phyloP scores from a whole-genome alignment of 2,329 filamentous ascomycete genomes.

The Xenosphaeropsis pyriputrescens region DNA sequence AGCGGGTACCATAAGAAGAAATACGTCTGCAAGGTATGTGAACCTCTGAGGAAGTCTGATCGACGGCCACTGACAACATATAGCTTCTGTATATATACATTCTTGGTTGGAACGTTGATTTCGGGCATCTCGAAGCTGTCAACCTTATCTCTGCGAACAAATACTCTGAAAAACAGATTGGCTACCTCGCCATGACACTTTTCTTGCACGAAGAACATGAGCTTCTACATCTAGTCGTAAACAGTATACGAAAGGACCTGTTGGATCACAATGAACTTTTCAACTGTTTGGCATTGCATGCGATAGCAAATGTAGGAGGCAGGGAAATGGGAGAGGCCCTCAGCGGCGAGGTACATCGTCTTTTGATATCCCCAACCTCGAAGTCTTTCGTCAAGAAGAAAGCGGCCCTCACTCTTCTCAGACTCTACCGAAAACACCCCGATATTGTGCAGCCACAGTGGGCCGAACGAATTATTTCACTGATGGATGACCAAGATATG shows the following conservation, averaged over 20 bases:
- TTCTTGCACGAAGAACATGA: conserved; percentile 97
- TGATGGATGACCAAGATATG: conserved; percentile 94
- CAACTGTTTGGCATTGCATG: conserved; percentile 92
- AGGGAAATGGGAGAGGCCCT: conserved; percentile 95
- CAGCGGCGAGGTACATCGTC: conserved; percentile 78
- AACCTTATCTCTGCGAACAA: conserved; percentile 94
- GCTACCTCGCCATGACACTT: conserved; percentile 91
- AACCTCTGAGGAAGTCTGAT: conserved; percentile 1
- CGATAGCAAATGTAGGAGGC: conserved; percentile 93
- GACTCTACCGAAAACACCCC: conserved; percentile 87
- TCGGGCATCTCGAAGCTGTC: conserved; percentile 94
- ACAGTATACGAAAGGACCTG: conserved; percentile 94
- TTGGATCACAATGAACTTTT: conserved; percentile 92
- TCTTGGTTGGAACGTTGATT: conserved; percentile 96
- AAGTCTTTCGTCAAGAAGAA: conserved; percentile 99
- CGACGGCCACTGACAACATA: conserved; percentile 2
- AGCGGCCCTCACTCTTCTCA: conserved; percentile 81
- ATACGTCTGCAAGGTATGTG: conserved; percentile 86
- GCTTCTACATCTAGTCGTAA: conserved; percentile 87
- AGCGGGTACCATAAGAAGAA: conserved; percentile 99
- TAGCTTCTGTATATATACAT: conserved; percentile 96
- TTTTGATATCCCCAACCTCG: conserved; percentile 89
- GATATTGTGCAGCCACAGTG: conserved; percentile 92
- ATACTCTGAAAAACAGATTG: conserved; percentile 99
- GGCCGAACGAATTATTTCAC: conserved; percentile 94